Evolutionary conservation across 2,329 filamentous ascomycete genomes (phyloP), one percentile per base, ranked within the genome.

Genomic region (Hypoxylon sp.): DNA sequence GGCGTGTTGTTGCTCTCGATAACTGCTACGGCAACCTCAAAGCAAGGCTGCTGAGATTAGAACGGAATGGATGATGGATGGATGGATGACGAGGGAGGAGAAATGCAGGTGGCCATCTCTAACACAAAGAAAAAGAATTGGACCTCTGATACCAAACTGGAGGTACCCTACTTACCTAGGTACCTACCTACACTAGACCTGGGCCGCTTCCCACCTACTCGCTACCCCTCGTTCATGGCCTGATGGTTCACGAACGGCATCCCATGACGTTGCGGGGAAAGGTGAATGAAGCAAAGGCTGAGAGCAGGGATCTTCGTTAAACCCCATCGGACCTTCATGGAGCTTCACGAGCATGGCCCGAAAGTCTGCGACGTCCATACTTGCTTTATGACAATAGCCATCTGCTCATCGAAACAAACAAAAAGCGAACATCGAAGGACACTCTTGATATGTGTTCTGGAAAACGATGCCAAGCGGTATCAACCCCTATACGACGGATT

Each of bases 201-300:
- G 56, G 40, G 37, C 46, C 42, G 25, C 17, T 42, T 46, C 51
- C 49, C 46, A 66, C 51, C 37, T 56, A 54, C 49, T 51, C 17
- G 10, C 40, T 66, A 68, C 65, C 68, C 68, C 68, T 71, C 66
- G 69, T 64, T 56, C 51, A 33, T 68, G 58, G 46, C 49, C 69
- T 53, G 56, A 66, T 64, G 69, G 61, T 71, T 71, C 62, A 66
- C 56, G 57, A 71, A 49, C 50, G 25, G 40, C 30, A 61, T 63
- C 58, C 61, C 62, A 66, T 71, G 66, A 71, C 55, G 62, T 55
- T 59, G 69, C 63, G 69, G 69, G 53, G 62, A 61, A 66, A 22
- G 17, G 17, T 10, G 33, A 37, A 27, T 25, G 40, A 57, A 59
- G 40, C 48, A 56, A 56, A 71, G 56, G 59, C 60, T 64, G 66